Evolutionary conservation across 352 stramenopile genomes (phyloP).

Genomic region (Phytophthora hybrid): DNA sequence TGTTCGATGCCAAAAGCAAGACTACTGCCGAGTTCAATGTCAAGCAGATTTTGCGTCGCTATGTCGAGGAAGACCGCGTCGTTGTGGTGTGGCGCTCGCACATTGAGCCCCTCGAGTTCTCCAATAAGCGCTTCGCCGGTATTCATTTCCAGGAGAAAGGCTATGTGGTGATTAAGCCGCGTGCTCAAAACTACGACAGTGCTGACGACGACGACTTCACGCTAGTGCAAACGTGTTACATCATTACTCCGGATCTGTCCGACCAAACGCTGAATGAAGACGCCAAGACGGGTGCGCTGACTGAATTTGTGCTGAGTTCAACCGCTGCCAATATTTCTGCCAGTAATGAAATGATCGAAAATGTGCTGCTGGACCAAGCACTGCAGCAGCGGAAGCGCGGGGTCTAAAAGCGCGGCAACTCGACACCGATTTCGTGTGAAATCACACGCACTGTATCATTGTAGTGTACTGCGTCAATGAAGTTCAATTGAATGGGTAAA

Average conservation of each 20-base stretch:
- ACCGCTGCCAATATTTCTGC: constrained; percentile 44
- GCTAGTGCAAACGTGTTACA: constrained; percentile 47
- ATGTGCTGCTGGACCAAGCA: constrained; percentile 44
- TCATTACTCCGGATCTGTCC: constrained; percentile 49
- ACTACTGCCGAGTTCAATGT: constrained; percentile 44
- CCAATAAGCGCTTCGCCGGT: constrained; percentile 46
- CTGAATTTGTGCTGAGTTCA: constrained; percentile 44
- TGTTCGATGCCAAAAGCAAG: constrained; percentile 43
- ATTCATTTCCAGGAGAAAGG: constrained; percentile 49
- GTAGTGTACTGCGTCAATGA: neutral
- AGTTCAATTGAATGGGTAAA: neutral
- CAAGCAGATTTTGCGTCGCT: constrained; percentile 42
- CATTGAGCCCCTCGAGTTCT: constrained; percentile 62
- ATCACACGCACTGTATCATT: neutral
- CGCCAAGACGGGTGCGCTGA: constrained; percentile 39
- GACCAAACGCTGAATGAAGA: constrained; percentile 37
- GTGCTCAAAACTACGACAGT: constrained; percentile 13
- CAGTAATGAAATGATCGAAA: constrained; percentile 49
- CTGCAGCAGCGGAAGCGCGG: constrained; percentile 25
- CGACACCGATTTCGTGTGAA: neutral
- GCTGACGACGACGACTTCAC: constrained; percentile 39
- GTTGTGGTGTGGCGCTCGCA: constrained; percentile 67
- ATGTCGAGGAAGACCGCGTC: constrained; percentile 54
- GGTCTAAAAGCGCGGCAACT: constrained; percentile 3
- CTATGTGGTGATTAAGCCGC: constrained; percentile 45